Conservation (phyloP, 805 yeast species). For the Yamadazyma endophytica region DNA sequence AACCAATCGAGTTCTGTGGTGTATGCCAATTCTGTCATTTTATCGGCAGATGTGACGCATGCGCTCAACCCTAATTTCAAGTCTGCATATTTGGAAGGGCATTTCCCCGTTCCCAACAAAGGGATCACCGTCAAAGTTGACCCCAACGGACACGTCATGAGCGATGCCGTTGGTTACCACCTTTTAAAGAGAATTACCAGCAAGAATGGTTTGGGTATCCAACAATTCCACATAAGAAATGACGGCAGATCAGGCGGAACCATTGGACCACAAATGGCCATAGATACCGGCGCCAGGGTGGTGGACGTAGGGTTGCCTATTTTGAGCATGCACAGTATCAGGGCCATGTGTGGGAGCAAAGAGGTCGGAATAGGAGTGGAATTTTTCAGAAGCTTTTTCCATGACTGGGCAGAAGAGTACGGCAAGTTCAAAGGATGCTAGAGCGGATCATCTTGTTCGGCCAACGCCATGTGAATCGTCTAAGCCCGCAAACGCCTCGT, state of each 20-base stretch:
- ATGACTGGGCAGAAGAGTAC: slow-evolving; percentile 4
- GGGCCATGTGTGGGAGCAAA: slow-evolving; percentile 34
- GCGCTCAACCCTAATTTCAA: slow-evolving; percentile 39
- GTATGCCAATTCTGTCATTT: slow-evolving; percentile 28
- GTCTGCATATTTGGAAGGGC: slow-evolving; percentile 24
- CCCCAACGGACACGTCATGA: slow-evolving; percentile 33
- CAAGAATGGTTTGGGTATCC: slow-evolving; percentile 22
- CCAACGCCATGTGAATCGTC: too few species aligned
- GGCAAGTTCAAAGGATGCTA: slow-evolving; percentile 5
- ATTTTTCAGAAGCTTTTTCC: slow-evolving; percentile 28
- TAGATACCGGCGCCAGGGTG: slow-evolving; percentile 31
- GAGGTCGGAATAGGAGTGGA: slow-evolving; percentile 36
- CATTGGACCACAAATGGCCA: slow-evolving; percentile 38
- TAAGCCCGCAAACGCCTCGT: too few species aligned
- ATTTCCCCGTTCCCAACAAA: slow-evolving; percentile 34
- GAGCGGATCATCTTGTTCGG: too few species aligned
- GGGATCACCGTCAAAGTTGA: slow-evolving; percentile 37
- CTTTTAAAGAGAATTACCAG: slow-evolving; percentile 23
- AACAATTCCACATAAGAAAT: slow-evolving; percentile 37
- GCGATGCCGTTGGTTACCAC: slow-evolving; percentile 27
- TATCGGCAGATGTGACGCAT: slow-evolving; percentile 44
- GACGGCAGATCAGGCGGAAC: slow-evolving; percentile 41
- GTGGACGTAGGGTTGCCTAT: slow-evolving; percentile 41
- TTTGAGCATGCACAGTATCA: slow-evolving; percentile 40
- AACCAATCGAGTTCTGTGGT: slow-evolving; percentile 7